Evolutionary conservation across 176 grass and related monocot genomes (phyloP).

Genomic region (Avena atlantica): DNA sequence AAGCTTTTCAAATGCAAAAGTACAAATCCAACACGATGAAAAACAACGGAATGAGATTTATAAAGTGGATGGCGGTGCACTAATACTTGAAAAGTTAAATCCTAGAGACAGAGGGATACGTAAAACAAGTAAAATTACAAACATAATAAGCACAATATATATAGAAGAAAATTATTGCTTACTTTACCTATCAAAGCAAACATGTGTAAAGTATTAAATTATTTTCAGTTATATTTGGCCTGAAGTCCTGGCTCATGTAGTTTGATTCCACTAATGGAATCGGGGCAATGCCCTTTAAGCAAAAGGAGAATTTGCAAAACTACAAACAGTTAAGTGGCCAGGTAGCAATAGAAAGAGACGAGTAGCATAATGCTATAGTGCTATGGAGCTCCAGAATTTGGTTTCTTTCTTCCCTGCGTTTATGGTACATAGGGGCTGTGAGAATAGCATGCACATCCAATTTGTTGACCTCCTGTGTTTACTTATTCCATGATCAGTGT

Average conservation of each 20-base stretch:
- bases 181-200: slow-evolving; percentile 1
- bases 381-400: background rate
- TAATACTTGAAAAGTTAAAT: background rate
- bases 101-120: slow-evolving; percentile 6
- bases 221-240: background rate
- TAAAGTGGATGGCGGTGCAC: background rate
- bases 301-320: slow-evolving; percentile 3
- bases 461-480: background rate
- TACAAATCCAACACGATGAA: slow-evolving; percentile 27
- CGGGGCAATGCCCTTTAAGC: background rate
- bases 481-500: background rate
- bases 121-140: slow-evolving; percentile 31
- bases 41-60: slow-evolving; percentile 23
- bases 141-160: background rate
- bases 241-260: background rate
- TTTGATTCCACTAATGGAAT: background rate
- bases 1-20: slow-evolving; percentile 29
- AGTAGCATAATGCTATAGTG: background rate
- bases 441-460: slow-evolving; percentile 7
- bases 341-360: background rate
- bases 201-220: background rate
- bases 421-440: background rate
- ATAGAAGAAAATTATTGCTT: background rate
- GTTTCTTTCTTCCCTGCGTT: background rate
- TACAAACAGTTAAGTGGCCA: background rate